Percentiles rank a stretch among this genome's conserved stretches.
Conservation (phyloP, 768 basidiomycete genomes). For the Sarcodon aspratus region DNA sequence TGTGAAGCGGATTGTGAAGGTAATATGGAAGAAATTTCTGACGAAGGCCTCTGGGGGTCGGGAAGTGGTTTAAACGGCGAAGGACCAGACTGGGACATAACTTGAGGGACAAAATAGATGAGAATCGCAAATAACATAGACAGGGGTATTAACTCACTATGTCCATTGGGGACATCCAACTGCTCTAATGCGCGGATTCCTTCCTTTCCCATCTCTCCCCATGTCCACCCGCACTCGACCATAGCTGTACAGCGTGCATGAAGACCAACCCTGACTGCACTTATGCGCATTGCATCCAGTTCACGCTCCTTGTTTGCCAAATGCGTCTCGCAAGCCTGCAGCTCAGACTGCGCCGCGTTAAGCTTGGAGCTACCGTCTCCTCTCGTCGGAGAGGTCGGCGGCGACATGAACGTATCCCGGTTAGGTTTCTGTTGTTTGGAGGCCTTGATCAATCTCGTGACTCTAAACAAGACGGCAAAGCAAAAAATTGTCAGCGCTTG, state of each 20-base stretch:
- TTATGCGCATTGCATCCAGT: slow-evolving; percentile 38
- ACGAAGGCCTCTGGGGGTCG: slow-evolving; percentile 15
- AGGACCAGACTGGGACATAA: background rate
- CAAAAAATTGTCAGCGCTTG: background rate
- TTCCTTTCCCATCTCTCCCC: slow-evolving; percentile 57
- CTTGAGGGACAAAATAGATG: background rate
- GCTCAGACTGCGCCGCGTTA: slow-evolving; percentile 55
- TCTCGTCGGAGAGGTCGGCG: slow-evolving; percentile 33
- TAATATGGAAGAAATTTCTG: slow-evolving; percentile 53
- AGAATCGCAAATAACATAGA: background rate
- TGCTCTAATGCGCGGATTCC: slow-evolving; percentile 34
- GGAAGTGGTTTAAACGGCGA: slow-evolving; percentile 11
- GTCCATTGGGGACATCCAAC: slow-evolving; percentile 12
- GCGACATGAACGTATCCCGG: slow-evolving; percentile 21
- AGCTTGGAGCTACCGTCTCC: slow-evolving; percentile 30
- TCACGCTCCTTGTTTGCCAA: slow-evolving; percentile 61
- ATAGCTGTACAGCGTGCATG: slow-evolving; percentile 52
- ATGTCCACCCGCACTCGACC: slow-evolving; percentile 56
- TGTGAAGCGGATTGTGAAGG: slow-evolving; percentile 77
- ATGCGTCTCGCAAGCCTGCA: slow-evolving; percentile 75
- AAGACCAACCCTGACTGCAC: slow-evolving; percentile 52
- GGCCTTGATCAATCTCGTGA: slow-evolving; percentile 70
- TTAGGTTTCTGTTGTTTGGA: slow-evolving; percentile 46
- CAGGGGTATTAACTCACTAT: slow-evolving; percentile 14
- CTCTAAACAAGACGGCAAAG: slow-evolving; percentile 25